Base-by-base conservation (phyloP, 2,329 filamentous ascomycete genomes). In the Coniochaeta sp. region DNA sequence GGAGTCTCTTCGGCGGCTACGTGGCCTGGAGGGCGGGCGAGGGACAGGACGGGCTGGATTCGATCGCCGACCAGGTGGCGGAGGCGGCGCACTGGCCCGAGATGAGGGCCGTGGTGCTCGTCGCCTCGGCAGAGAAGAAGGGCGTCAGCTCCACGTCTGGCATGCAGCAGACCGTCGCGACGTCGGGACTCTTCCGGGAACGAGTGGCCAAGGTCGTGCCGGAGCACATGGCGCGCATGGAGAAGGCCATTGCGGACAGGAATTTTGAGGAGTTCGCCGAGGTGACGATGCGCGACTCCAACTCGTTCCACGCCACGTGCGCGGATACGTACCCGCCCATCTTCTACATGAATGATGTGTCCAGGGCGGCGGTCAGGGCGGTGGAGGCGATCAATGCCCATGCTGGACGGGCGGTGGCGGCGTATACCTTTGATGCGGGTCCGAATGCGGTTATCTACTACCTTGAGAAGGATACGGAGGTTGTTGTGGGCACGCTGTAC, bases 341-440 rank as follows among this genome's bases (percentile, higher is more conserved):
- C 66, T 96, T 96, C 72, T 99, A 99, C 77, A 85, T 99, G 78
- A 99, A 96, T 71, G 94, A 99, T 66, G 85, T 92, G n/a, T 92
- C 87, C 18, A 78, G 87, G 32, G 90, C 92, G 1, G 91, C 92
- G 6, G 89, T 99, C 54, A 81, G 89, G 50, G 84, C 90, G 14
- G 91, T 96, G 27, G 91, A 99, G 73, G 80, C 85, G 60, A 89
- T 97, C 72, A 99, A 99, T 65, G 77, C 78, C 51, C 78, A 79
- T 22, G 89, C 87, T 4, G 91, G 89, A 51, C 86, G 83, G 71
- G 85, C 81, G 0, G 79, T 97, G 16, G 91, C 89, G 3, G 94
- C 94, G 3, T 99, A 99, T 70, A 99, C 94, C 0, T 99, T 97
- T 63, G 94, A 99, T 65, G 94, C 94, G 0, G 94, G 94, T 50